Base-by-base conservation (phyloP, 1,284 basidiomycete genomes). In the Ceratobasidium sp. region DNA sequence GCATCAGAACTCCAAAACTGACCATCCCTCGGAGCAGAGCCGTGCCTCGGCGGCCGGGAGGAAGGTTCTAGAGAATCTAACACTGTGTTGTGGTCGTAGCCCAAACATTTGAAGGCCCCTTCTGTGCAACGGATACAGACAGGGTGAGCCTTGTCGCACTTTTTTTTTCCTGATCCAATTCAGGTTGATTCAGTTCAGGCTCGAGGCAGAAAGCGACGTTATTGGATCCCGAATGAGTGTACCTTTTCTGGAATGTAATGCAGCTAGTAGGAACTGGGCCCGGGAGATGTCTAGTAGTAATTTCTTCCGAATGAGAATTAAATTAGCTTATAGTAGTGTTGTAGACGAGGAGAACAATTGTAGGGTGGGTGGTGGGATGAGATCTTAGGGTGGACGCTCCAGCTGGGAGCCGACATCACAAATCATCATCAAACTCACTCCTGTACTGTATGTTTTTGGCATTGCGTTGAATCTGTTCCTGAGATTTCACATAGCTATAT, bases 261-360 rank as follows among this genome's bases (percentile, higher is more conserved):
- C 64, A 67, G 18, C 64, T 67, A 6, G 64, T 41, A 18, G 64
- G 64, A 3, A 53, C 16, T 23, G 64, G 64, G 1, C 64, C 64
- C 8, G 64, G 64, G 3, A 46, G 48, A 34, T 52, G 61, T 28
- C 52, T 65, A 45, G 52, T 65, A 52, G 23, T n/a, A n/a, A n/a
- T n/a, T n/a, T n/a, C n/a, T n/a, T n/a, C n/a, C n/a, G n/a, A n/a
- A n/a, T n/a, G n/a, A n/a, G n/a, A n/a, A n/a, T n/a, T n/a, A n/a
- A n/a, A n/a, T n/a, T n/a, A n/a, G n/a, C n/a, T n/a, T n/a, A n/a
- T n/a, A n/a, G n/a, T n/a, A n/a, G n/a, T n/a, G n/a, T n/a, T n/a
- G n/a, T n/a, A n/a, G n/a, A n/a, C n/a, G n/a, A n/a, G n/a, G n/a
- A n/a, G n/a, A n/a, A n/a, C n/a, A n/a, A n/a, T n/a, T n/a, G n/a